Base-by-base conservation (phyloP, 2,329 filamentous ascomycete species). In the Arthrobotrys sphaeroides region DNA sequence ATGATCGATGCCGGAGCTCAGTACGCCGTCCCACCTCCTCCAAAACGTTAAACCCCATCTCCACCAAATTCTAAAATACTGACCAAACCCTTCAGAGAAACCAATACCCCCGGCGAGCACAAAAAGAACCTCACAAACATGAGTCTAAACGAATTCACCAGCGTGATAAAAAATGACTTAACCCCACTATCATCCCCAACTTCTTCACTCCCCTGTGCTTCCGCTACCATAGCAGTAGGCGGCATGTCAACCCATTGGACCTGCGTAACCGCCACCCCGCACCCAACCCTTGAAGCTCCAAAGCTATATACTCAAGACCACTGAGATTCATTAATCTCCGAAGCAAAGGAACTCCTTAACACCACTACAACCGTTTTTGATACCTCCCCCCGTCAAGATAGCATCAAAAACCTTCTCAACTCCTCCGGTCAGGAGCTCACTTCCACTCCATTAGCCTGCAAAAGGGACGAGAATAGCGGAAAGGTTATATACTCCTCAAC, bases 171-270 rank as follows among this genome's bases (percentile, higher is more conserved):
- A 57, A 42, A 62, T 18, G 59, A 72, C 12, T 43, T 49, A 18
- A 42, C 12, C 20, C 57, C 49, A 16, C 45, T 72, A 1, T 47
- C n/a, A n/a, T n/a, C 67, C 4, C 59, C 67, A 7, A 79, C 18
- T 9, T 73, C 10, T 0, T 59, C 36, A 26, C 18, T 72, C 18
- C 67, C 67, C 1, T 77, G 62, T 1, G 77, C 74, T 2, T 77
- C 78, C 9, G 80, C 78, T 9, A 77, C 78, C 10, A 77, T 78
- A 5, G 38, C 49, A 13, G 67, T 80, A 1, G 79, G 80, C 13
- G 80, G 80, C 6, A 81, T 80, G 80, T 47, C 51, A 3, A 62
- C 77, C 9, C 78, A 81, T 31, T 81, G 80, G 80, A 81, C 78
- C 18, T 79, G 78, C 40, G 73, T 65, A 31, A 78, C 78, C 38